phyloP scores from a whole-genome alignment of 2,329 filamentous ascomycete species.

The Epichloe scottii region DNA sequence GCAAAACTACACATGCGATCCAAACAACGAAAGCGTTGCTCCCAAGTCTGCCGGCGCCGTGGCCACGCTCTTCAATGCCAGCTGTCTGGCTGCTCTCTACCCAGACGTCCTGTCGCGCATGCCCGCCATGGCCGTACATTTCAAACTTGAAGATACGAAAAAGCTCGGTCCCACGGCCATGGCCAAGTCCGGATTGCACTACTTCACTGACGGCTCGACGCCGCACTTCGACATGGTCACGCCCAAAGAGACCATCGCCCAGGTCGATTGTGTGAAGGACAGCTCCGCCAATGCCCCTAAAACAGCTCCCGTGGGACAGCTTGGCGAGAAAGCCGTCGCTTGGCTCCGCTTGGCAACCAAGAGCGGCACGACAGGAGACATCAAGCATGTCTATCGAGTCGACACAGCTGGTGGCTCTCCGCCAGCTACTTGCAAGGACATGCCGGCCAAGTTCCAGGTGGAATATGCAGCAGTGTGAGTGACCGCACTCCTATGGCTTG shows the following conservation, averaged over 20 bases:
- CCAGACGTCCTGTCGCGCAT: slow-evolving; percentile 54
- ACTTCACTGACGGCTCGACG: slow-evolving; percentile 57
- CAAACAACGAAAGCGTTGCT: slow-evolving; percentile 41
- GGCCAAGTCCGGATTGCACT: slow-evolving; percentile 64
- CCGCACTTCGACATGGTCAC: slow-evolving; percentile 73
- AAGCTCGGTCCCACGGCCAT: slow-evolving; percentile 46
- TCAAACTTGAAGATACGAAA: slow-evolving; percentile 36
- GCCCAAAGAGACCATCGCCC: slow-evolving; percentile 37
- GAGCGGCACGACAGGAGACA: slow-evolving; percentile 41
- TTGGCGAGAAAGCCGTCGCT: slow-evolving; percentile 56
- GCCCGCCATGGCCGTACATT: slow-evolving; percentile 55
- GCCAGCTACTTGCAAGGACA: slow-evolving; percentile 59
- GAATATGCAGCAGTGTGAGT: slow-evolving; percentile 75
- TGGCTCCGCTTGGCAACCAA: slow-evolving; percentile 63
- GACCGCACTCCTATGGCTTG: slow-evolving; percentile 18
- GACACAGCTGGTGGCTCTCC: slow-evolving; percentile 71
- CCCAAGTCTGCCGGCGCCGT: slow-evolving; percentile 61
- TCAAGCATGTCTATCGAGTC: slow-evolving; percentile 70
- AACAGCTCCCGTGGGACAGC: slow-evolving; percentile 43
- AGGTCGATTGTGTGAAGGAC: slow-evolving; percentile 50
- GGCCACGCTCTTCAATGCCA: slow-evolving; percentile 78
- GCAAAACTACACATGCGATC: slow-evolving; percentile 84
- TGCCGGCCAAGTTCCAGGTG: slow-evolving; percentile 52
- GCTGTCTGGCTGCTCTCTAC: slow-evolving; percentile 60
- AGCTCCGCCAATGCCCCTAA: slow-evolving; percentile 49